Evolutionary conservation across 345 rosid genomes (phyloP), one percentile per base, ranked within the genome.

Genomic region (Syzygium oleosum): DNA sequence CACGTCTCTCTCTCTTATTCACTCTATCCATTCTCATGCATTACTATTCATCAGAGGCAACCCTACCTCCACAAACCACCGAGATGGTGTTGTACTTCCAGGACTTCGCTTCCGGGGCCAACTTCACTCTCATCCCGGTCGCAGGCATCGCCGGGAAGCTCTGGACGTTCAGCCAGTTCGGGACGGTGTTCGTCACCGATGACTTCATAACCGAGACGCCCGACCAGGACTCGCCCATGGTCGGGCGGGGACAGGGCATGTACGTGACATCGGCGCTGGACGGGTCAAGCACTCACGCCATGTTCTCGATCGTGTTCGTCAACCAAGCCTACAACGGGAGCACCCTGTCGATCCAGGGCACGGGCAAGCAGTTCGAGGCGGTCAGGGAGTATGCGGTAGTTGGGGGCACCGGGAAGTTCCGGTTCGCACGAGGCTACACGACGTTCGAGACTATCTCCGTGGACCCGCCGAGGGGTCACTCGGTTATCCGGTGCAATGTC

Each of bases 261-360:
- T 58, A 31, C 43, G 29, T 68, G 22, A 83, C 78, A 5, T 8
- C 27, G 10, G 59, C 86, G 34, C 65, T 88, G 80, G 90, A 90
- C 17, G 87, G 87, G 15, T 12, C 88, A 12, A 63, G 85, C 34
- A 41, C 49, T 12, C 87, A 87, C 15, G 21, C 55, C 5, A 61
- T 85, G 52, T 3, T 85, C 7, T 88, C 89, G 1, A 52, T 90
- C 9, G 83, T 87, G 38, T 88, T 90, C 79, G 83, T 85, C 29
- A 90, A 68, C 63, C 79, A n/a, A 31, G 87, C 58, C 31, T 90
- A 86, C 19, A 83, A 27, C 11, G 88, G 91, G 12, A 90, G 90
- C 61, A 90, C 90, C 23, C 68, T 86, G 8, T 58, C 86, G 63
- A 52, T 90, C 14, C 90, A 68, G 25, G 90, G 87, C 6, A 49